Evolutionary conservation across 2,329 filamentous ascomycete species (phyloP).

Genomic region (Nemania abortiva): DNA sequence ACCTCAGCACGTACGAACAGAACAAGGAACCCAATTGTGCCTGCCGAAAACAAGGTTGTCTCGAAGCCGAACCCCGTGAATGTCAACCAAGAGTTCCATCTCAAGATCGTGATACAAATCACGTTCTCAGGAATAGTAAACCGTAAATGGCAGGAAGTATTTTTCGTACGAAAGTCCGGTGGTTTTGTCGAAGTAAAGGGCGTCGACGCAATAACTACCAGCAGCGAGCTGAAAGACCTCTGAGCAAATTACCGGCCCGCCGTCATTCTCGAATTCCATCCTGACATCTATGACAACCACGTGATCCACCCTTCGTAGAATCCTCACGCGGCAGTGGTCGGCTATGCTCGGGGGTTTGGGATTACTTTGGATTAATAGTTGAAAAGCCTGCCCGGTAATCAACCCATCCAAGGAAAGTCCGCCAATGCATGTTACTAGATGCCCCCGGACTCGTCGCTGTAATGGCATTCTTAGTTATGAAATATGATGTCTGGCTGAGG

Average conservation of each 20-base stretch:
- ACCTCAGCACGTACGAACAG: background rate
- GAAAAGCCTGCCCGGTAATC: background rate
- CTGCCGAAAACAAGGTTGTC: background rate
- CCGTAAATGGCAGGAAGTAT: background rate
- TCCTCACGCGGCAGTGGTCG: background rate
- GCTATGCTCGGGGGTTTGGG: background rate
- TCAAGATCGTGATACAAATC: background rate
- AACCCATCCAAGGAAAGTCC: background rate
- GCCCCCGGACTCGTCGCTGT: background rate
- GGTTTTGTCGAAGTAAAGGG: background rate
- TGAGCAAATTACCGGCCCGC: background rate
- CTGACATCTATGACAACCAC: background rate
- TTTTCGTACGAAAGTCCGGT: background rate
- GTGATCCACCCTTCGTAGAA: background rate
- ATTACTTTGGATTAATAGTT: background rate
- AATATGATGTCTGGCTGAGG: background rate
- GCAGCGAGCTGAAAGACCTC: background rate
- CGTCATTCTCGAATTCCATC: background rate
- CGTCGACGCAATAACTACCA: background rate
- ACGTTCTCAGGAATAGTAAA: background rate
- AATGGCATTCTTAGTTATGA: background rate
- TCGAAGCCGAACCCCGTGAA: background rate
- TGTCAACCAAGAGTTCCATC: background rate
- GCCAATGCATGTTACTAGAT: background rate
- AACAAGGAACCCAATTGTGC: background rate